A percentile compares a stretch with the other conserved stretches of the same genome.
These are phyloP conservation scores for Tetracladium setigerum DNA, from an alignment of 495 filamentous ascomycete species.

Conservation along the genomic window DNA sequence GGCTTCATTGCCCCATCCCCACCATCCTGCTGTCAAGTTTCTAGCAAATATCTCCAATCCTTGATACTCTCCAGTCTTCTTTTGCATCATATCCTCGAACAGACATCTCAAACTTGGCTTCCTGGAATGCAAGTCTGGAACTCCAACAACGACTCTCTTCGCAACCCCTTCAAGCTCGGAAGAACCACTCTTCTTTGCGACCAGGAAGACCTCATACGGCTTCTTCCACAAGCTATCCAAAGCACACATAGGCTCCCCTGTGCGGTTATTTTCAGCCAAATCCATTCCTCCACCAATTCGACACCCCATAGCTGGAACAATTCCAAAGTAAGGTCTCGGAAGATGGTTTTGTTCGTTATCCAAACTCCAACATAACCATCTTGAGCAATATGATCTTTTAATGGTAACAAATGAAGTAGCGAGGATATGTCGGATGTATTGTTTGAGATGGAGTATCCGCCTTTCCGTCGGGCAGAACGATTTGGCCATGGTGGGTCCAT, in stretches of 20 bases:
- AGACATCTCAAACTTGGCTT: conserved; percentile 57
- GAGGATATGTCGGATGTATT: conserved; percentile 26
- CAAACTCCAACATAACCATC: conserved; percentile 66
- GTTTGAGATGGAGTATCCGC: conserved; percentile 51
- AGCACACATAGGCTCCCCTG: conserved; percentile 62
- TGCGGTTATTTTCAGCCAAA: conserved; percentile 79
- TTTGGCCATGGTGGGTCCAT: conserved; percentile 96
- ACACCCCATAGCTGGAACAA: conserved; percentile 60
- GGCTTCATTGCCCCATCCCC: conserved; percentile 81
- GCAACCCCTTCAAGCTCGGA: conserved; percentile 5
- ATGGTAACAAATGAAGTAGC: conserved; percentile 43
- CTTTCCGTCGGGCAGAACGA: conserved; percentile 67
- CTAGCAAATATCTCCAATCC: conserved; percentile 85
- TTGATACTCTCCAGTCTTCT: conserved; percentile 34
- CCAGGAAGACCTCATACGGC: conserved; percentile 77
- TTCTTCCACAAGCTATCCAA: conserved; percentile 69
- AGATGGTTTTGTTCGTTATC: conserved; percentile 73
- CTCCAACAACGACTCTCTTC: conserved; percentile 49
- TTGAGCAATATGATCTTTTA: conserved; percentile 46
- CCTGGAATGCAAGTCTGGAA: conserved; percentile 85
- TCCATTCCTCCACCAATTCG: conserved; percentile 70
- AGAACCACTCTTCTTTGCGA: conserved; percentile 39
- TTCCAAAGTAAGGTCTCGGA: conserved; percentile 50
- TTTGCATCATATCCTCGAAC: conserved; percentile 36
- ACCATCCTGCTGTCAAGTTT: conserved; percentile 81